Evolutionary conservation across 2,329 filamentous ascomycete genomes (phyloP).

Genomic region (Lasiodiplodia hormozganensis): DNA sequence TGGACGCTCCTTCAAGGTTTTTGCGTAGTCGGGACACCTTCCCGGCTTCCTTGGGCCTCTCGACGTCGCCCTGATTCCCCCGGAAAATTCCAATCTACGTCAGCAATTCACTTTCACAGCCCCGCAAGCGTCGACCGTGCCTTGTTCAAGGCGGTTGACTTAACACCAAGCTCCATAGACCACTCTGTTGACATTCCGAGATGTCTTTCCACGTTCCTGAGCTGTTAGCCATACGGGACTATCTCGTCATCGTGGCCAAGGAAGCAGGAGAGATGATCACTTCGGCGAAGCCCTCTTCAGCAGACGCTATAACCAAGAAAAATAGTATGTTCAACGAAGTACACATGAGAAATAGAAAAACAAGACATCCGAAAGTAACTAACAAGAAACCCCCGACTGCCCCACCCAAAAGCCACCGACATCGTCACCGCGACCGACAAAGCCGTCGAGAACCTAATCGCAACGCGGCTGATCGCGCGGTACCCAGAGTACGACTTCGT

Average conservation of each 20-base stretch:
- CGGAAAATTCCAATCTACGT: background rate
- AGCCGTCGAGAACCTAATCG: slow-evolving; percentile 14
- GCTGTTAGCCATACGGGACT: slow-evolving; percentile 15
- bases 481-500: slow-evolving; percentile 21
- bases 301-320: background rate
- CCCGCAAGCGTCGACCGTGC: background rate
- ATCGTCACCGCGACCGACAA: slow-evolving; percentile 23
- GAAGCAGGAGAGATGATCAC: slow-evolving; percentile 7
- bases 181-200: background rate
- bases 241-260: slow-evolving; percentile 12
- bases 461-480: slow-evolving; percentile 9
- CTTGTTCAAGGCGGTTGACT: background rate
- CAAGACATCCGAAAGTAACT: background rate
- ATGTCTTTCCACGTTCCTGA: background rate
- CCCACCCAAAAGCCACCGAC: slow-evolving; percentile 7
- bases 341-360: background rate
- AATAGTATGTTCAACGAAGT: background rate
- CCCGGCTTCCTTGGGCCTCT: background rate
- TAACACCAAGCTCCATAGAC: background rate
- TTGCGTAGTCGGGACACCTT: background rate
- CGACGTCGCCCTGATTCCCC: background rate
- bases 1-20: background rate
- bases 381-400: background rate
- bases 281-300: background rate
- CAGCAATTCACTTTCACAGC: background rate